Base-by-base conservation (phyloP, 345 rosid genomes). In the Camelina hispida region DNA sequence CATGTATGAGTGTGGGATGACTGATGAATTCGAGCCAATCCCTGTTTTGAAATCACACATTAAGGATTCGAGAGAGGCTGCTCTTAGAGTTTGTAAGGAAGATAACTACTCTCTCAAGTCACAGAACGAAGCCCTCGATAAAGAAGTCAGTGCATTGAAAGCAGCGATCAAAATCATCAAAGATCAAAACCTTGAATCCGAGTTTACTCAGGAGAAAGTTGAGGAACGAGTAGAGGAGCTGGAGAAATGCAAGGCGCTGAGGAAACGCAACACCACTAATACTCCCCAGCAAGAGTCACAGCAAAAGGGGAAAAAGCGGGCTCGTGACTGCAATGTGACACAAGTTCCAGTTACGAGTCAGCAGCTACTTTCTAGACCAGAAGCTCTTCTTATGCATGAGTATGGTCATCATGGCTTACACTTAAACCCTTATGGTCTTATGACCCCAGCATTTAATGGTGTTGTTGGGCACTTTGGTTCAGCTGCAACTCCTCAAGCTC, bases 1-100 rank as follows among this genome's bases (percentile, higher is more conserved):
- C 70, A 73, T 85, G 68, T 82, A 85, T 75, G 96, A 88, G 75
- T 83, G 90, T 77, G 84, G 85, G 79, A 73, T 91, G 78, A 65
- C 70, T 15, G 82, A 82, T 69, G 86, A 71, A 65, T 89, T 86
- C 67, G 77, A 86, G 13, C 93, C 93, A 11, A 81, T 85, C 62
- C 73, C 83, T 8, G 63, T 89, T 9, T 75, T 93, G 87, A 78
- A 80, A 55, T 60, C 85, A 40, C 79, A 85, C 68, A 47, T 89
- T 68, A 69, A 80, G 37, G 87, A 84, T 20, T 38, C 78, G 51
- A 74, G 72, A 67, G 75, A 59, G 55, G 54, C 74, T 66, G 78
- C 89, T 12, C 40, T 61, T 51, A 74, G 74, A 73, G 51, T 78
- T 53, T 69, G 81, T 57, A 18, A 48, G 68, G 84, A 83, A 15